These are phyloP conservation scores for Pythium sp. DNA, from an alignment of 352 stramenopile genomes.

Conservation along the genomic window DNA sequence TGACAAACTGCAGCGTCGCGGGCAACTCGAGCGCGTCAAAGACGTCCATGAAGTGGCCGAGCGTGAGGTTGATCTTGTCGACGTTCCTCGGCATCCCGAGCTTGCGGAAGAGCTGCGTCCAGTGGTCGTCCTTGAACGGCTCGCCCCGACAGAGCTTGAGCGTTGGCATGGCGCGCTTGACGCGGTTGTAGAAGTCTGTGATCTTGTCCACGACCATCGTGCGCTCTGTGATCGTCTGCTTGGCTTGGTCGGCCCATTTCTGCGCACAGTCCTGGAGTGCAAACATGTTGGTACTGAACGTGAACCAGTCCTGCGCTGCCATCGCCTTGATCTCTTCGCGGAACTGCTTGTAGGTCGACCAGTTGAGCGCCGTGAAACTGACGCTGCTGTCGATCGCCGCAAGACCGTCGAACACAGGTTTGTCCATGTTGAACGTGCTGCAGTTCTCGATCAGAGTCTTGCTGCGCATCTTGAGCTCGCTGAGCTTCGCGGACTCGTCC, in stretches of 20 bases:
- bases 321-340: conserved; percentile 70
- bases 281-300: conserved; percentile 92
- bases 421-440: conserved; percentile 82
- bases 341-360: conserved; percentile 89
- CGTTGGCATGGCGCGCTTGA: conserved; percentile 88
- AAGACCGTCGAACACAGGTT: conserved; percentile 83
- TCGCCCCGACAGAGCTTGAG: conserved; percentile 94
- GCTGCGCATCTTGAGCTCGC: conserved; percentile 55
- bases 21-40: conserved; percentile 78
- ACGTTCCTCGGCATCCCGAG: conserved; percentile 85
- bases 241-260: conserved; percentile 89
- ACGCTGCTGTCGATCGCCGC: conserved; percentile 78
- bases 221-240: conserved; percentile 51
- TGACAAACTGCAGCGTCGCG: conserved; percentile 90
- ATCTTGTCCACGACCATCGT: conserved; percentile 76
- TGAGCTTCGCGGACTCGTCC: conserved; percentile 86
- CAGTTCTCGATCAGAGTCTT: conserved; percentile 79
- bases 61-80: conserved; percentile 86
- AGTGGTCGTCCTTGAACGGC: conserved; percentile 96
- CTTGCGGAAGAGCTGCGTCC: conserved; percentile 92
- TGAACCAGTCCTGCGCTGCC: conserved; percentile 90
- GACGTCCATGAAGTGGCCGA: conserved; percentile 89
- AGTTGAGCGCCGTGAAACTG: conserved; percentile 60
- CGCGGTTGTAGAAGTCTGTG: conserved; percentile 68
- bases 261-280: conserved; percentile 88